Conservation (phyloP, 1,284 basidiomycete genomes). For the Lignosus rhinocerotis region DNA sequence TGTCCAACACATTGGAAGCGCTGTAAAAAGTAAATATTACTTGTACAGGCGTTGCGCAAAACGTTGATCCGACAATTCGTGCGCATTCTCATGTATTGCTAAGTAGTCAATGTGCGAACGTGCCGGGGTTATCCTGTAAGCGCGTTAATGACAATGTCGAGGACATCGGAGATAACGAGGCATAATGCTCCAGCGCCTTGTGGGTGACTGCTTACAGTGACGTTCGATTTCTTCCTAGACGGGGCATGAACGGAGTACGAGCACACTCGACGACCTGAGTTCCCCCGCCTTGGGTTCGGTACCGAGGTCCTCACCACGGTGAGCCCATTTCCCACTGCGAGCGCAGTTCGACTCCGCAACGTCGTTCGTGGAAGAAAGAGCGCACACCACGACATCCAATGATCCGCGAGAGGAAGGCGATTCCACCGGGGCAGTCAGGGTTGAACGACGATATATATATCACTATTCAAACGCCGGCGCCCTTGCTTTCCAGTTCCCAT, state of each 20-base stretch:
- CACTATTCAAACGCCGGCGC: constrained; percentile 20
- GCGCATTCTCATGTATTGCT: background rate
- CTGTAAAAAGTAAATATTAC: background rate
- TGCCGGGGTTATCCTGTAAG: background rate
- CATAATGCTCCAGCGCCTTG: background rate
- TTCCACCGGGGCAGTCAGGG: constrained; percentile 16
- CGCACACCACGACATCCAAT: constrained; percentile 15
- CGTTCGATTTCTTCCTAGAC: background rate
- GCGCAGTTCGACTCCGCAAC: constrained; percentile 8
- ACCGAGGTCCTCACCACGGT: constrained; percentile 17
- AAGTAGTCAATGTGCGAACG: background rate
- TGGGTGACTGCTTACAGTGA: background rate
- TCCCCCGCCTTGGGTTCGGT: constrained; percentile 12
- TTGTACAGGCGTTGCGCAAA: background rate
- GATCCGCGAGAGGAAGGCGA: constrained; percentile 23
- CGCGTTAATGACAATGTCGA: background rate
- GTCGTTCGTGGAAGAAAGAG: constrained; percentile 10
- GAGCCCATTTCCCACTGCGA: constrained; percentile 10
- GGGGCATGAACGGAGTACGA: background rate
- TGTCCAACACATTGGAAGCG: background rate
- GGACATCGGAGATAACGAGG: constrained; percentile 16
- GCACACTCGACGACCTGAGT: background rate
- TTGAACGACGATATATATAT: constrained; percentile 17
- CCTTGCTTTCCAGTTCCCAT: constrained; percentile 18
- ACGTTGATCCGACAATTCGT: background rate